Conservation (phyloP, 208 protist species). For the Dictyostelium gargantuum region DNA sequence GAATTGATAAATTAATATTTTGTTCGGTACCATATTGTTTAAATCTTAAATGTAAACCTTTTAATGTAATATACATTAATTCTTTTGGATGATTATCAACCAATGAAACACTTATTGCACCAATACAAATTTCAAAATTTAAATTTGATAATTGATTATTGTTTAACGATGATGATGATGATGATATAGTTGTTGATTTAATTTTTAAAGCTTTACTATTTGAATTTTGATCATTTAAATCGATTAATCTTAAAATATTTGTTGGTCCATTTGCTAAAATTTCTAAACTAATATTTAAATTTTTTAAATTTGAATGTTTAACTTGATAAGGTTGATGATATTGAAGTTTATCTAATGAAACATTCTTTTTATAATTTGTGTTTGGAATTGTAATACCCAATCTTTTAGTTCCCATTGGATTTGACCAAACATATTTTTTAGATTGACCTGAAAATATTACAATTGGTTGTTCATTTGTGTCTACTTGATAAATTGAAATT, state of each 20-base stretch:
- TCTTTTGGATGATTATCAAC: slow-evolving; percentile 43
- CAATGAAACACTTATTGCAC: slow-evolving; percentile 15
- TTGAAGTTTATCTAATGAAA: slow-evolving; percentile 27
- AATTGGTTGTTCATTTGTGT: background rate
- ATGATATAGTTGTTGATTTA: too few species aligned
- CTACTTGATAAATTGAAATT: background rate
- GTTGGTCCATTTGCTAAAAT: slow-evolving; percentile 33
- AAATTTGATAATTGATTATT: background rate
- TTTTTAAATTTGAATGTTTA: background rate
- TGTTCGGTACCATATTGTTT: background rate
- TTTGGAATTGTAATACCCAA: slow-evolving; percentile 7
- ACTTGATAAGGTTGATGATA: background rate
- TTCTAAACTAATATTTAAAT: background rate
- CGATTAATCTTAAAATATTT: slow-evolving; percentile 15
- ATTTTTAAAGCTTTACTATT: too few species aligned
- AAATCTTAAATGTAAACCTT: background rate
- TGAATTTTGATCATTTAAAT: slow-evolving; percentile 21
- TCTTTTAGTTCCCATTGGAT: background rate
- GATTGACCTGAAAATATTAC: background rate
- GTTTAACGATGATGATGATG: background rate
- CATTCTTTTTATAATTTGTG: slow-evolving; percentile 8
- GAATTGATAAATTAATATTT: slow-evolving; percentile 35
- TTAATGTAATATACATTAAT: slow-evolving; percentile 25
- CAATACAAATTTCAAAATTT: slow-evolving; percentile 8
- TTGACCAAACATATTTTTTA: slow-evolving; percentile 23